These are phyloP conservation scores for Tagetes erecta DNA, from an alignment of 129 eudicot species.

Conservation along the genomic window DNA sequence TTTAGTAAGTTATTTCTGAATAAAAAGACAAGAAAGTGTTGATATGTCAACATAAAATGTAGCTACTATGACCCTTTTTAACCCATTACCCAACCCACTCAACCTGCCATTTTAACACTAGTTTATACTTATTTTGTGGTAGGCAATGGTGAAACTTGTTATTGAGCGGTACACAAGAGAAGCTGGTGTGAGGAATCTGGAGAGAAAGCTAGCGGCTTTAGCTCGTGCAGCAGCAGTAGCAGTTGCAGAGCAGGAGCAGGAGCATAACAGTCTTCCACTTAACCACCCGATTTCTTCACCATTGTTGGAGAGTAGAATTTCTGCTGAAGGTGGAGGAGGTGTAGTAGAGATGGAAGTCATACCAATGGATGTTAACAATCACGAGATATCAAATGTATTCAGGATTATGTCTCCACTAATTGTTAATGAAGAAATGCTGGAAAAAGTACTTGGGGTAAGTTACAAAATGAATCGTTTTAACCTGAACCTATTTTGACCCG, in stretches of 20 bases:
- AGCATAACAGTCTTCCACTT: constrained; percentile 50
- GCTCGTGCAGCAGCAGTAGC: constrained; percentile 98
- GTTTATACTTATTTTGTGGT: constrained; percentile 21
- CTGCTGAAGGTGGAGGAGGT: constrained; percentile 48
- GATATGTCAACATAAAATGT: constrained; percentile 7
- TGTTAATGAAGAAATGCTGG: constrained; percentile 83
- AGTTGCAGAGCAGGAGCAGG: constrained; percentile 88
- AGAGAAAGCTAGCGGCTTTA: constrained; percentile 81
- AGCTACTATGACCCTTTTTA: neutral
- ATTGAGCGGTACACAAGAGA: constrained; percentile 89
- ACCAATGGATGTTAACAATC: constrained; percentile 68
- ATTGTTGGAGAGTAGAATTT: constrained; percentile 66
- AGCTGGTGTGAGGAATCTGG: constrained; percentile 95
- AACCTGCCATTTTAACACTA: neutral
- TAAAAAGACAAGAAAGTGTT: neutral
- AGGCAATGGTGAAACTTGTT: constrained; percentile 81
- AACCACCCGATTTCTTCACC: constrained; percentile 77
- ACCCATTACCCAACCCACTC: neutral
- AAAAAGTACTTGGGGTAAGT: constrained; percentile 88
- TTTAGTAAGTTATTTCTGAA: neutral
- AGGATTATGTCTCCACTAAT: constrained; percentile 64
- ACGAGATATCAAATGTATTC: constrained; percentile 65
- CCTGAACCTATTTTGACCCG: neutral
- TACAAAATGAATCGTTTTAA: neutral
- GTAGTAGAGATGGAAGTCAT: constrained; percentile 96